These are phyloP conservation scores for Conticribra weissflogii DNA, from an alignment of 108 stramenopile species.

Conservation along the genomic window DNA sequence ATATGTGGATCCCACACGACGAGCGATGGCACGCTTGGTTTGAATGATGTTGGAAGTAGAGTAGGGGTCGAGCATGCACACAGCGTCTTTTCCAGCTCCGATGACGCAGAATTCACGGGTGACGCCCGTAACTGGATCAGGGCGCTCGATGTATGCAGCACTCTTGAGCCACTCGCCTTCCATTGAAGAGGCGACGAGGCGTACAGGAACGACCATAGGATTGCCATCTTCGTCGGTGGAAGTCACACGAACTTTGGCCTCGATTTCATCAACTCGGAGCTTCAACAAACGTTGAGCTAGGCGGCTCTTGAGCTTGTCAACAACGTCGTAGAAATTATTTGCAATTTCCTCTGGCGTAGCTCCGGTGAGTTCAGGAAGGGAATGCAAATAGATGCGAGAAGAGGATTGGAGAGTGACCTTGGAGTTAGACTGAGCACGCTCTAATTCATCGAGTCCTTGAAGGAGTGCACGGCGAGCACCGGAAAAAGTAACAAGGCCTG, in stretches of 20 bases:
- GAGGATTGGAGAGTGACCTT: conserved; percentile 89
- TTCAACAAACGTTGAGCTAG: conserved; percentile 92
- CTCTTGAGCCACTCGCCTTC: conserved; percentile 94
- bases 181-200: conserved; percentile 95
- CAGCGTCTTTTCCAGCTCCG: conserved; percentile 59
- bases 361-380: conserved; percentile 83
- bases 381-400: conserved; percentile 93
- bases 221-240: conserved; percentile 66
- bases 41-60: conserved; percentile 87
- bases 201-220: conserved; percentile 74
- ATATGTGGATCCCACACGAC: conserved; percentile 97
- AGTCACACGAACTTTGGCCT: conserved; percentile 90
- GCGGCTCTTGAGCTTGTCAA: conserved; percentile 79
- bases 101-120: conserved; percentile 90
- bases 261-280: conserved; percentile 97
- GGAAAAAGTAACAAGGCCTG: conserved; percentile 65
- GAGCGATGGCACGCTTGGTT: conserved; percentile 95
- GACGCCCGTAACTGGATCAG: conserved; percentile 93
- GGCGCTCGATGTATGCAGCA: conserved; percentile 89
- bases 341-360: conserved; percentile 76
- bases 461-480: conserved; percentile 83
- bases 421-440: conserved; percentile 91
- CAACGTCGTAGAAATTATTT: conserved; percentile 61
- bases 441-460: conserved; percentile 94
- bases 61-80: conserved; percentile 95